A percentile compares a stretch with the other conserved stretches of the same genome.
phyloP scores from a whole-genome alignment of 306 rosid genomes.

The Prunus armeniaca region DNA sequence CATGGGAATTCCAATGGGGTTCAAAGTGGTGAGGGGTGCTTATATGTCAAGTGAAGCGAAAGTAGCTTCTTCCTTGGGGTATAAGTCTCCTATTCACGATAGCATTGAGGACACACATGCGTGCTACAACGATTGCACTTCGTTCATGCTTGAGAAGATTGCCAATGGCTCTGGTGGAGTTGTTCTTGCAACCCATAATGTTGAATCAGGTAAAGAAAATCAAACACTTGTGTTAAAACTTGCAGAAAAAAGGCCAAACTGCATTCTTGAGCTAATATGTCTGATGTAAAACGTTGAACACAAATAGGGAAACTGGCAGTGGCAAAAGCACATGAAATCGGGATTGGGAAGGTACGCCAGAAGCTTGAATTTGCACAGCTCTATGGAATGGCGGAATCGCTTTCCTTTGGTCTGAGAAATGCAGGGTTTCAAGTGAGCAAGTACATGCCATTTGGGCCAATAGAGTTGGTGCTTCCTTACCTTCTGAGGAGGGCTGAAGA shows the following conservation, averaged over 20 bases:
- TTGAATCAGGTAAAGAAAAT: constrained; percentile 62
- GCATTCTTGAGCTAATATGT: neutral
- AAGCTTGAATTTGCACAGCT: constrained; percentile 90
- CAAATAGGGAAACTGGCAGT: constrained; percentile 73
- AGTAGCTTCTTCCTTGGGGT: constrained; percentile 59
- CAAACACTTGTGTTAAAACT: neutral
- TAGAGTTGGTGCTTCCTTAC: constrained; percentile 77
- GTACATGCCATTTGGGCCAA: constrained; percentile 90
- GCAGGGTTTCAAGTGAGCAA: constrained; percentile 97
- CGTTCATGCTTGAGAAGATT: constrained; percentile 61
- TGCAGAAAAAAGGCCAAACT: neutral
- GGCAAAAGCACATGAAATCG: constrained; percentile 66
- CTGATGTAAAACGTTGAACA: neutral
- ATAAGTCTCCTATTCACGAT: constrained; percentile 69
- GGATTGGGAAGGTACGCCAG: constrained; percentile 64
- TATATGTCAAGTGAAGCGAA: constrained; percentile 74
- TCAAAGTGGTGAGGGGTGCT: constrained; percentile 91
- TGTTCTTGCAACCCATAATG: constrained; percentile 84
- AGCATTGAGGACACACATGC: constrained; percentile 64
- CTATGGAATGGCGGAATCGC: constrained; percentile 85
- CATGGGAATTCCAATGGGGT: constrained; percentile 68
- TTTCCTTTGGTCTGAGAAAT: constrained; percentile 73
- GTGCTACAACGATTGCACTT: constrained; percentile 67
- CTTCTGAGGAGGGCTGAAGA: constrained; percentile 91
- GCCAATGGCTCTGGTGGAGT: constrained; percentile 58